Base-by-base conservation (phyloP, 305 asterid species). In the Euphrasia arctica region DNA sequence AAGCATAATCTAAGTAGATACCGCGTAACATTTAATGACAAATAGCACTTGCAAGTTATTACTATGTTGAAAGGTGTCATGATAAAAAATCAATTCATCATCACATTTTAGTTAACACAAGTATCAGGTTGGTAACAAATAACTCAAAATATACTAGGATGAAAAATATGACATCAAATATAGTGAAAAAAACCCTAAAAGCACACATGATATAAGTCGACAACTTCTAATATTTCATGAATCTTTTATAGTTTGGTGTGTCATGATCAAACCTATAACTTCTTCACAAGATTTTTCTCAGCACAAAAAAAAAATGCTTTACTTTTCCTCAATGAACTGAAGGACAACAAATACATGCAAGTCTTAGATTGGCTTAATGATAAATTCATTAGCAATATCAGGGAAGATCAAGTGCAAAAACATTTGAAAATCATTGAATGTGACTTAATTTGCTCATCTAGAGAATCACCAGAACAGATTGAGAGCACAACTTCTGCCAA, bases 381-480 rank as follows among this genome's bases (percentile, higher is more conserved):
- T 47, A 47, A n/a, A 47, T 47, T 47, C 15, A 47, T 5, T 13
- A 47, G 51, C 51, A 43, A 15, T 11, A 47, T 47, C 13, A 5
- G 51, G 51, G 13, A 11, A 11, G 51, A 11, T 47, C 14, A 11
- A 47, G 49, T 47, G 51, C 51, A 47, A 47, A 11, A 12, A 14
- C 22, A 15, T n/a, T 13, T 9, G 31, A 7, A 27, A 56, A 39
- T 56, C 58, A 49, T 4, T 4, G 27, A 49, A 14, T 18, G 4
- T n/a, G 43, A 41, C 9, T 34, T 39, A n/a, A 51, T 14, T 45
- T n/a, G 54, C 34, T 31, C 54, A 54, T 51, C 28, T 5, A 54
- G 54, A 65, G 34, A 63, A 49, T 15, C 34, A 63, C 8, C 45
- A 13, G 60, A 63, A 65, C 54, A 52, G 14, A 25, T 11, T 25